Base-by-base conservation (phyloP, 805 yeast genomes). In the Ogataea wickerhamii region DNA sequence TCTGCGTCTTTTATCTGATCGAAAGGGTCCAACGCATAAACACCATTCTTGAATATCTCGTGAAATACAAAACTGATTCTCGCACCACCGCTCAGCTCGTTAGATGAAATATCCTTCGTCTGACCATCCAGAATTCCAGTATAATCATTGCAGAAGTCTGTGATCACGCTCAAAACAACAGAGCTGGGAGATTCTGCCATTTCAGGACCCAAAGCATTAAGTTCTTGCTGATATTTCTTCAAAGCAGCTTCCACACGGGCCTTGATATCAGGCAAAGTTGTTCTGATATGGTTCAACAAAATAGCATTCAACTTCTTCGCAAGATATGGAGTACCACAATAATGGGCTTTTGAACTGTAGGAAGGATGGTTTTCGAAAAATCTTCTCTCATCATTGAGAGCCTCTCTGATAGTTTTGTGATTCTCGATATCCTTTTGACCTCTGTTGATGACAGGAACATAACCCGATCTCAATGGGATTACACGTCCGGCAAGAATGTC, bases 281-380 rank as follows among this genome's bases (percentile, higher is more conserved):
- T 78, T 62, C 84, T 80, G 63, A 93, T 93, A 66, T 93, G 98
- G 58, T 82, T 87, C 66, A 87, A 73, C 53, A 93, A 74, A 51
- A 93, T 87, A 29, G 83, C 79, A 64, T 87, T 93, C 57, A 93
- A 76, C 64, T 88, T 87, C 60, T 87, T 85, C 36, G 98, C 96
- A 58, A 93, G 71, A 63, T 83, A 93, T 28, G 97, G 97, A n/a
- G 98, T 93, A 63, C 98, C 98, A 66, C 98, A 93, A 67, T 80
- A 91, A 56, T 87, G 94, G 6, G 97, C 91, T 61, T 91, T 93
- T 22, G 93, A 82, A 52, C 87, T 76, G 66, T 93, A 93, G 17
- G 95, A 79, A 6, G 96, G 81, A 63, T 93, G 98, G 50, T 74
- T 73, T 63, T 87, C 96, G 56, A 93, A 93, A 55, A 79, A 93